A percentile compares a stretch with the other conserved stretches of the same genome.
These are phyloP conservation scores for Strobilomyces confusus DNA, from an alignment of 768 basidiomycete species.

Conservation along the genomic window DNA sequence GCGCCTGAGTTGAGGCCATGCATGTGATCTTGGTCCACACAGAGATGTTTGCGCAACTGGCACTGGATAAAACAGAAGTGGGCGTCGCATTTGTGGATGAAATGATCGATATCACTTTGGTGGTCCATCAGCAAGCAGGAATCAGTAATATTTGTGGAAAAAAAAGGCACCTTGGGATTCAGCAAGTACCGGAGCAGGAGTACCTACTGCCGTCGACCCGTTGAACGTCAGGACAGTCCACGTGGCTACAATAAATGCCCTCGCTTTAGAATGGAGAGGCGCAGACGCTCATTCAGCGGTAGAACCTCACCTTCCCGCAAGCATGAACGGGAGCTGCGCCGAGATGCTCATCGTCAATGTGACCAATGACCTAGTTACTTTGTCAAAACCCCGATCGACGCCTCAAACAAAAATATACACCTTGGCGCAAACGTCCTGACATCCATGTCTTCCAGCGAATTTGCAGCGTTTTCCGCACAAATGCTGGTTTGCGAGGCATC, in stretches of 20 bases:
- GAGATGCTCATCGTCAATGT: conserved; percentile 45
- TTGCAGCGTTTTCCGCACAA: conserved; percentile 52
- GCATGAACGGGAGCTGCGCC: conserved; percentile 51
- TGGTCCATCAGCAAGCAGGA: no score
- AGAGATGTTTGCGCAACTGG: conserved; percentile 52
- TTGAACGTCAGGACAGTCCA: conserved; percentile 30
- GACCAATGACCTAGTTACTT: conserved; percentile 39
- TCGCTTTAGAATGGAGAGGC: no score
- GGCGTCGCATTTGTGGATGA: conserved; percentile 46
- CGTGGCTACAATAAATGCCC: no score
- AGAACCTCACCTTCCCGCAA: no score
- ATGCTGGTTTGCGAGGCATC: conserved; percentile 50
- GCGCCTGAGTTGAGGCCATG: not conserved
- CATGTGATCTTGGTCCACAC: conserved; percentile 28
- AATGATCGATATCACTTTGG: conserved; percentile 43
- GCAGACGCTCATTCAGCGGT: no score
- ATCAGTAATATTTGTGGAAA: no score
- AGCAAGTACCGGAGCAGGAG: no score
- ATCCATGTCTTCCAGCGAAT: conserved; percentile 45
- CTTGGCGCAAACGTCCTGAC: conserved; percentile 49
- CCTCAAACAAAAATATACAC: conserved; percentile 25
- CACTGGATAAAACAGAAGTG: conserved; percentile 52
- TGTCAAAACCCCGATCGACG: not conserved
- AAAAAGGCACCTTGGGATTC: no score
- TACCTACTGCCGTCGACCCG: conserved; percentile 30